These are phyloP conservation scores for Pseudogymnoascus sp. DNA, from an alignment of 2,329 filamentous ascomycete genomes.

Conservation along the genomic window DNA sequence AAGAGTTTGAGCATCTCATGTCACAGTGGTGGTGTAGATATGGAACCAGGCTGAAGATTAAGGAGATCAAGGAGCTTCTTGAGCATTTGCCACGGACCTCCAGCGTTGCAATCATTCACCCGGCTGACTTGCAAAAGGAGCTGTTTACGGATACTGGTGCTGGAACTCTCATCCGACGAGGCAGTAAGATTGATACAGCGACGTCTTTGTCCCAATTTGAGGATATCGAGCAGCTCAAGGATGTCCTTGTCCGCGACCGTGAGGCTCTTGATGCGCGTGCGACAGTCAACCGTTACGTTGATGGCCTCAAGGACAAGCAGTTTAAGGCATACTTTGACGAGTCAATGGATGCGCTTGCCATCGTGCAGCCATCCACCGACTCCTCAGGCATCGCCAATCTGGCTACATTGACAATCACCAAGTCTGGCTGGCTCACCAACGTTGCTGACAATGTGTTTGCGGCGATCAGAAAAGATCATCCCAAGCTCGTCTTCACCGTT, in stretches of 20 bases:
- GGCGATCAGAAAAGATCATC: slow-evolving; percentile 86
- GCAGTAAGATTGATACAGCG: slow-evolving; percentile 76
- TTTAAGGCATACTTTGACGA: slow-evolving; percentile 96
- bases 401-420: slow-evolving; percentile 86
- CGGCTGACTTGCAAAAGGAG: slow-evolving; percentile 91
- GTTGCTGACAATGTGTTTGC: slow-evolving; percentile 92
- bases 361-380: slow-evolving; percentile 68
- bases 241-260: slow-evolving; percentile 71
- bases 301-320: slow-evolving; percentile 63
- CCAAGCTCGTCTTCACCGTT: slow-evolving; percentile 91
- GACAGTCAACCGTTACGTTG: slow-evolving; percentile 79
- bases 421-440: slow-evolving; percentile 89
- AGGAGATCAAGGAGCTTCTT: slow-evolving; percentile 90
- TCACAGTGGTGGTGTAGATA: slow-evolving; percentile 89
- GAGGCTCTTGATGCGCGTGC: slow-evolving; percentile 73
- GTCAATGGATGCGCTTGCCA: slow-evolving; percentile 81
- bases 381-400: slow-evolving; percentile 68
- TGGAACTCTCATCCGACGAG: slow-evolving; percentile 83
- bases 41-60: slow-evolving; percentile 92
- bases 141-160: slow-evolving; percentile 93
- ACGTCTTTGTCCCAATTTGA: slow-evolving; percentile 64
- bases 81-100: slow-evolving; percentile 83
- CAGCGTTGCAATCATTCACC: slow-evolving; percentile 95
- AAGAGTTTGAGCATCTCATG: slow-evolving; percentile 92
- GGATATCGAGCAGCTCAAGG: slow-evolving; percentile 68